Percentiles rank a stretch among this genome's conserved stretches.
Conservation (phyloP, 106 monocot genomes). For the Apostasia shenzhenica region DNA sequence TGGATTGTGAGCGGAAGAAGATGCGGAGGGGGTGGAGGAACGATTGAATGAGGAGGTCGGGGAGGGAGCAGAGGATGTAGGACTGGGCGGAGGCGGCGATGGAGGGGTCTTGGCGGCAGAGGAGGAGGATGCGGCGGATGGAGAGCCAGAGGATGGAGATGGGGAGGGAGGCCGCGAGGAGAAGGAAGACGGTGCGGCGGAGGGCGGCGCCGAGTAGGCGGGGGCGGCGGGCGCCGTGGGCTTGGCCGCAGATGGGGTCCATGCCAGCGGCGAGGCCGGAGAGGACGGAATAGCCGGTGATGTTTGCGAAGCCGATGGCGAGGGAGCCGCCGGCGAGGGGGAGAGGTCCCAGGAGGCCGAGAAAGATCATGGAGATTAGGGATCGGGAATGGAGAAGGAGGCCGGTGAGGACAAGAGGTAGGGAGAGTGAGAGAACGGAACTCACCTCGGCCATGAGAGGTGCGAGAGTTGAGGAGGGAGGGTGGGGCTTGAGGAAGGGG, state of each 20-base stretch:
- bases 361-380: conserved; percentile 82
- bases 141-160: conserved; percentile 41
- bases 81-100: conserved; percentile 40
- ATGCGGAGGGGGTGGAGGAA: conserved; percentile 74
- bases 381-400: conserved; percentile 74
- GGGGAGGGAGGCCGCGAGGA: conserved; percentile 33
- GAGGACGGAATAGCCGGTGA: conserved; percentile 86
- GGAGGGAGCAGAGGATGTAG: conserved; percentile 52
- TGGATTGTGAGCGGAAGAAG: conserved; percentile 61
- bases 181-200: conserved; percentile 42
- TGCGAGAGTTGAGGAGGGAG: not conserved
- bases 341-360: conserved; percentile 57
- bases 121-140: conserved; percentile 39
- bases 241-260: conserved; percentile 82
- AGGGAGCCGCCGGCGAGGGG: conserved; percentile 70
- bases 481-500: not conserved
- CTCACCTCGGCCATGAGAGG: conserved; percentile 13
- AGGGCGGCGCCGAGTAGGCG: conserved; percentile 47
- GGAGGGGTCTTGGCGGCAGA: conserved; percentile 55
- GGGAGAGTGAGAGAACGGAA: conserved; percentile 28
- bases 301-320: conserved; percentile 83
- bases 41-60: conserved; percentile 58
- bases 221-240: conserved; percentile 47
- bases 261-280: conserved; percentile 81
- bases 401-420: conserved; percentile 61